Evolutionary conservation across 371 early-diverging fungal genomes (phyloP).

Genomic region (Apophysomyces variabilis): DNA sequence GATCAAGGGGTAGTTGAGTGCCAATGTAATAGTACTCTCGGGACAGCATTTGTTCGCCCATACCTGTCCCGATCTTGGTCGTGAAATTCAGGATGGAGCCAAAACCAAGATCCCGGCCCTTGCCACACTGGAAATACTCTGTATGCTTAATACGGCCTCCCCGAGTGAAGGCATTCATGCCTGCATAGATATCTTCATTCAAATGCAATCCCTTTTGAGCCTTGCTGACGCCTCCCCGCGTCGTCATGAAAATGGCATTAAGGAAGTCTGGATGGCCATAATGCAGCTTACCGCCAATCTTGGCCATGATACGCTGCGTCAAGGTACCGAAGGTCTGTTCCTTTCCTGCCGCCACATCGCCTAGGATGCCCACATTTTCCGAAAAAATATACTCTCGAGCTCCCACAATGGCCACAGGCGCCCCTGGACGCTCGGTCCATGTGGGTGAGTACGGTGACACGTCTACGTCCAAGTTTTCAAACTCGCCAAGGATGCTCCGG

Average conservation of each 20-base stretch:
- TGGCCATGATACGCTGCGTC: conserved; percentile 87
- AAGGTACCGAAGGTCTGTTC: conserved; percentile 91
- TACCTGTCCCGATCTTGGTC: conserved; percentile 91
- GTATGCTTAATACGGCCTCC: conserved; percentile 91
- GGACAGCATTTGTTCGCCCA: conserved; percentile 93
- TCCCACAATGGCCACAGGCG: conserved; percentile 91
- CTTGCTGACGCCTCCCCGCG: conserved; percentile 88
- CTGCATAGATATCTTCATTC: conserved; percentile 94
- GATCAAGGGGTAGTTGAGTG: conserved; percentile 81
- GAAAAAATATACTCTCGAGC: conserved; percentile 92
- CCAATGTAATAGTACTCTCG: conserved; percentile 92
- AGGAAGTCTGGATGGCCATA: conserved; percentile 95
- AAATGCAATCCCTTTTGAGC: conserved; percentile 91
- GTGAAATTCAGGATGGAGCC: conserved; percentile 89
- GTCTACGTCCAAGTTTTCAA: conserved; percentile 74
- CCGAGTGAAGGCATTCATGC: conserved; percentile 87
- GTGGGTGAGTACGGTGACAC: conserved; percentile 73
- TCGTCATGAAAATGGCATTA: conserved; percentile 88
- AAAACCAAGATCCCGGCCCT: conserved; percentile 92
- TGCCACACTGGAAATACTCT: conserved; percentile 93
- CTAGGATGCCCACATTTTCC: conserved; percentile 86
- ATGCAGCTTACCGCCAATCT: conserved; percentile 83
- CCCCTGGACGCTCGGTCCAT: conserved; percentile 44
- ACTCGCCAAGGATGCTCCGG: conserved; percentile 85
- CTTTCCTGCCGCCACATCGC: conserved; percentile 92